Base-by-base conservation (phyloP, 2,329 filamentous ascomycete species). In the Scedosporium minutisporum region DNA sequence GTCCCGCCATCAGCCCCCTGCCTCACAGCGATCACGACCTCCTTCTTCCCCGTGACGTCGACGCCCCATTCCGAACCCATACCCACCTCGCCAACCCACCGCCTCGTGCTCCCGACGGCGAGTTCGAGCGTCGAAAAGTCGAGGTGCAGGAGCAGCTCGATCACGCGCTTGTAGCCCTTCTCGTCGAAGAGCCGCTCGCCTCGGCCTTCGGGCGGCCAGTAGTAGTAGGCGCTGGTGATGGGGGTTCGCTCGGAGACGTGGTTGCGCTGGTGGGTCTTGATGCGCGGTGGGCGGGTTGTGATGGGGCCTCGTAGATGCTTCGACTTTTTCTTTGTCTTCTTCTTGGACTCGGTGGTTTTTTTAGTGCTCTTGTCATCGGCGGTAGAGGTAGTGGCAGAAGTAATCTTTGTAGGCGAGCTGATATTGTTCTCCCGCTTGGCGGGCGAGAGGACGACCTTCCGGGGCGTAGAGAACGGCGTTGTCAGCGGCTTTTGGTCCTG, bases 1-100 rank as follows among this genome's bases (percentile, higher is more conserved):
- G 51, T 63, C 3, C 64, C 64, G 12, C 65, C 63, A 41, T 58
- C 66, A 3, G 64, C 64, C 3, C 57, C 66, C 29, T 62, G 62
- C 18, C 59, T 61, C 3, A 64, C 63, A 0, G 65, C 27, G 57
- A 57, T 42, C 1, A 64, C 61, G 38, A 61, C 23, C 38, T 72
- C 71, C 38, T 73, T 72, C 38, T 69, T 73, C 0, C 86, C 86
- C 3, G 73, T 70, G 1, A 87, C 74, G 0, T 75, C 72, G 7
- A 79, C 69, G 0, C 82, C 82, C 84, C 84, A 87, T 21, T 71
- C 68, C 1, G 76, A 72, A 0, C 81, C 80, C 63, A 79, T 76
- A 16, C 81, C 82, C 1, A 88, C 84, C 69, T 93, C 89, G 14
- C 80, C 80, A 53, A 86, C 79, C 89, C 90, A 95, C 61, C 88